Base-by-base conservation (phyloP, 305 asterid genomes). In the Rubia tinctorum region DNA sequence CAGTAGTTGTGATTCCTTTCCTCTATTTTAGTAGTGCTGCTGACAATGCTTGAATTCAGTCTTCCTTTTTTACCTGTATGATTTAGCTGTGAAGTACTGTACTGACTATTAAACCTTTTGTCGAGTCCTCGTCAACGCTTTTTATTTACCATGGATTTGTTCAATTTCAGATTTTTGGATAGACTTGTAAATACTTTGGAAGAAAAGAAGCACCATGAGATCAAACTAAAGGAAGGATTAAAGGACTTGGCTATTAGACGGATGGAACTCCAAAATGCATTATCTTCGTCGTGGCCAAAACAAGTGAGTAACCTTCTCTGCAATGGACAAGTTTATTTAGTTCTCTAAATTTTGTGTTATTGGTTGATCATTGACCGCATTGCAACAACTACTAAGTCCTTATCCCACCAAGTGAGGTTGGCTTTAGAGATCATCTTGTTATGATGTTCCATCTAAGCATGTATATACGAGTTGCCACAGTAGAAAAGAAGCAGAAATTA, bases 211-310 rank as follows among this genome's bases (percentile, higher is more conserved):
- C 91, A 79, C 68, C 99, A 85, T 23, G 98, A 95, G 83, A 81
- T 79, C 63, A 95, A 92, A 87, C 82, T 95, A 53, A 92, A 85
- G 80, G 97, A 86, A 66, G 96, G 96, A 56, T 77, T 95, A 77
- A 90, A 88, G 80, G 97, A 90, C 82, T 85, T 92, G 79, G 82
- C 81, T 72, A 62, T 77, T 64, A 95, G 84, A 76, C 96, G 96
- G 71, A 81, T 95, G 83, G 98, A 90, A 81, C 94, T 95, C 81
- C 98, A 95, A 79, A 95, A 95, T 75, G 90, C 97, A 2, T 71
- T 92, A 81, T 88, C 98, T 78, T 95, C 93, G 10, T 89, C 94
- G 12, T 95, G 98, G 99, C 99, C 99, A 18, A 95, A 89, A 81
- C 99, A 92, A 79, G 99, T 95, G 74, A 86, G 97, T 71, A 12